phyloP scores from a whole-genome alignment of 1,284 basidiomycete species.

The Microbotryum lychnidis-dioicae region DNA sequence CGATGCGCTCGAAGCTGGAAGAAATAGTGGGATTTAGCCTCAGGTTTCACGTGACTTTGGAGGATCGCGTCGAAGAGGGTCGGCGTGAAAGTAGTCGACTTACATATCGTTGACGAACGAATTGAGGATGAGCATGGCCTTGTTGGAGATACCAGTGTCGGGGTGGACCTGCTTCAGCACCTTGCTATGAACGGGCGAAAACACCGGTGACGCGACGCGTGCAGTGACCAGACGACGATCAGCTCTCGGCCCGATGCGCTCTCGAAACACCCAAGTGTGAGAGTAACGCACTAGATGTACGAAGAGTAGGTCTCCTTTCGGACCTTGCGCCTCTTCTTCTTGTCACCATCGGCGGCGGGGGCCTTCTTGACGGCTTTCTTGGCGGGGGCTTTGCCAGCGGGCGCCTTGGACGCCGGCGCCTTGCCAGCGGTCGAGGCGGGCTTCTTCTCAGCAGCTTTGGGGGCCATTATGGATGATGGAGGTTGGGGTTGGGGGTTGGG shows the following conservation, averaged over 20 bases:
- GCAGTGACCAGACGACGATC: too few species aligned
- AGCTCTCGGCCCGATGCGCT: too few species aligned
- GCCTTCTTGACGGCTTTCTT: constrained; percentile 47
- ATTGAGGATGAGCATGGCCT: constrained; percentile 43
- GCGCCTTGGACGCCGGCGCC: constrained; percentile 61
- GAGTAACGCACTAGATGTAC: constrained; percentile 17
- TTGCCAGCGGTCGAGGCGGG: constrained; percentile 34
- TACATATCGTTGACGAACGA: constrained; percentile 49
- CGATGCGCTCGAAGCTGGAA: constrained; percentile 42
- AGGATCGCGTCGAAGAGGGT: too few species aligned
- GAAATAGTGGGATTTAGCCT: too few species aligned
- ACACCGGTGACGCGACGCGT: constrained; percentile 1
- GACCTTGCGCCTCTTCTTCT: constrained; percentile 80
- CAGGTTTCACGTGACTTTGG: too few species aligned
- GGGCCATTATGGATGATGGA: constrained; percentile 46
- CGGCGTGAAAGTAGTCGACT: constrained; percentile 37
- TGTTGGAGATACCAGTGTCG: constrained; percentile 46
- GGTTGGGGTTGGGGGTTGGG: constrained; percentile 37
- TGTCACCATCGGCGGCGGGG: constrained; percentile 56
- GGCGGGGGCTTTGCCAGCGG: constrained; percentile 70
- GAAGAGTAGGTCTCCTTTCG: constrained; percentile 39
- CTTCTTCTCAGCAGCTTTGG: constrained; percentile 43
- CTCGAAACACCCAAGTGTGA: not conserved
- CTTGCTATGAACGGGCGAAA: constrained; percentile 33
- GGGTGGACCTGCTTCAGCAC: constrained; percentile 53